Conservation (phyloP, 805 yeast species). For the Wickerhamomyces ciferrii region DNA sequence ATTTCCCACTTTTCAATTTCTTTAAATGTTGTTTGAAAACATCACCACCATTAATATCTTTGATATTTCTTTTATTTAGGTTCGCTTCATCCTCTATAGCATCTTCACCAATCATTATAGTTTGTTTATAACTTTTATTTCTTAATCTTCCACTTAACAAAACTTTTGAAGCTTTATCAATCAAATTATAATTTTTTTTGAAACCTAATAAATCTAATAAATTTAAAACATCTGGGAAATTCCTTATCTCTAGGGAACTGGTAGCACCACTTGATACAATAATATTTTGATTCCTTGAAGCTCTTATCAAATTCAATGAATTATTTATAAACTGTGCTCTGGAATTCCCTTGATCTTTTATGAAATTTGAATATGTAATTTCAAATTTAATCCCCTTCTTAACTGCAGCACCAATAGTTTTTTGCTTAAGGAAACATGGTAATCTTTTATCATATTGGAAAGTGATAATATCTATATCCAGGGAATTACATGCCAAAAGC, state of each 20-base stretch:
- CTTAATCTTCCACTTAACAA: conserved; percentile 73
- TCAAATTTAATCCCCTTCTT: conserved; percentile 82
- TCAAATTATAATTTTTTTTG: conserved; percentile 54
- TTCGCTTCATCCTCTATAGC: conserved; percentile 20
- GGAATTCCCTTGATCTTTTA: conserved; percentile 30
- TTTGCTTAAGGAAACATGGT: conserved; percentile 78
- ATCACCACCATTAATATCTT: conserved; percentile 15
- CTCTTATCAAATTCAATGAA: conserved; percentile 68
- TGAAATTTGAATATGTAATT: conserved; percentile 56
- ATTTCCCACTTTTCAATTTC: conserved; percentile 10
- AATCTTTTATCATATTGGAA: conserved; percentile 59
- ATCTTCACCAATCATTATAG: conserved; percentile 50
- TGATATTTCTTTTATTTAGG: conserved; percentile 15
- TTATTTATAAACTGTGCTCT: conserved; percentile 68
- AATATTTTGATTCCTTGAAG: conserved; percentile 76
- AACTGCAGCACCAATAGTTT: conserved; percentile 76
- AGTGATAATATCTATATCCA: conserved; percentile 80
- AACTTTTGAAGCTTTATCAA: conserved; percentile 56
- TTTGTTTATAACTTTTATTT: conserved; percentile 71
- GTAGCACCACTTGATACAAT: conserved; percentile 74
- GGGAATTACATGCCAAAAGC: conserved; percentile 62
- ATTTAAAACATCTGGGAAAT: conserved; percentile 62
- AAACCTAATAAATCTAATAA: conserved; percentile 68
- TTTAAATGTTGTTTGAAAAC: conserved; percentile 19
- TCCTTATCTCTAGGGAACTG: conserved; percentile 52